Evolutionary conservation across 306 rosid species (phyloP), one percentile per base, ranked within the genome.

Genomic region (Quercus rubra): DNA sequence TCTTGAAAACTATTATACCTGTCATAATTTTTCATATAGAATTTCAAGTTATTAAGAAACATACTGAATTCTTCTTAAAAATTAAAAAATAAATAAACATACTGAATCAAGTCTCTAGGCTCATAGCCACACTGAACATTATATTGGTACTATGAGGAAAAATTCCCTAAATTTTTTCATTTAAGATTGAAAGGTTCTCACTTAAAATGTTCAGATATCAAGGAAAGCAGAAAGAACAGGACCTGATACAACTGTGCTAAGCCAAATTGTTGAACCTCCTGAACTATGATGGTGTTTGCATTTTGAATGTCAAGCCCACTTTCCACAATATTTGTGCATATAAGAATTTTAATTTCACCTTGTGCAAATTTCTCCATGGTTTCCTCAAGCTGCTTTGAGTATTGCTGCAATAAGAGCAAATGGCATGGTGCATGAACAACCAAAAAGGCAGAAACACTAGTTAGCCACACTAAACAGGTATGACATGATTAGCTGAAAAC

Each of bases 301-400:
- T 95, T 95, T 89, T 92, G 98, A 88, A 95, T 95, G 80, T 95
- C 99, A 79, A 92, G 98, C 81, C 99, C 99, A 76, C 99, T 95
- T 88, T 95, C 99, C 72, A 95, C 98, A 78, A 95, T 92, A 76
- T 89, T 95, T 51, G 97, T 95, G 87, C 97, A 88, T 77, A 90
- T 83, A 76, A 92, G 97, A 83, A 95, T 87, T 79, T 88, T 91
- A 86, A 89, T 89, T 82, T 91, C 91, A 27, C 99, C 99, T 35
- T 71, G 88, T 23, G 94, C 83, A 89, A 95, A 95, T 75, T 80
- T 92, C 83, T 91, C 97, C 98, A 95, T 91, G 35, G 97, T 92
- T 80, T 92, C 99, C 85, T 92, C 99, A 61, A 94, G 92, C 82
- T 90, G 92, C 79, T 87, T 95, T 68, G 98, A 95, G 78, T 85